Evolutionary conservation across 768 basidiomycete genomes (phyloP), one percentile per base, ranked within the genome.

Genomic region (Aureoboletus auriporus): DNA sequence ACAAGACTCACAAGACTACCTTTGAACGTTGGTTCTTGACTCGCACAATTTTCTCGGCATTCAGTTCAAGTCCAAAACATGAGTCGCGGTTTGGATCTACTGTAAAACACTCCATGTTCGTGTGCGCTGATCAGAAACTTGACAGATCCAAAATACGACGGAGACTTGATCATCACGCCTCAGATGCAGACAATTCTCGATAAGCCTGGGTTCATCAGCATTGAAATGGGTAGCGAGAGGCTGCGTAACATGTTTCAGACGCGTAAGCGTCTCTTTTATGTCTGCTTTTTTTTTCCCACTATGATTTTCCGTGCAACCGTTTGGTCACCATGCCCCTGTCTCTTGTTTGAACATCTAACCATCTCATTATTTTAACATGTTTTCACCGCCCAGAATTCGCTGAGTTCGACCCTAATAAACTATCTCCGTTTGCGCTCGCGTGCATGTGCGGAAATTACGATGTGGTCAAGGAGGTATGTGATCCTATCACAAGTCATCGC

Each of bases 241-340:
- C 51, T 68, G 40, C 63, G 65, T 34, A 8, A 33, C 4, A 68
- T 66, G 64, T 66, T 68, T 38, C 64, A 62, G 42, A 51, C 12
- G 29, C 60, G 64, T 66, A 39, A 29, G 44, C 11, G 58, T 59
- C 8, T 36, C 23, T n/a, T 20, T 27, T 34, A n/a, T 29, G 14
- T 33, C 33, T 33, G 9, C 28, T 40, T 23, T 27, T 7, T 17
- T 40, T 28, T 47, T n/a, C n/a, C 31, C 43, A 23, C 20, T 23
- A 23, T 4, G 20, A 23, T 23, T 23, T 23, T 23, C 20, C 20
- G 20, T 4, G 20, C 20, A 23, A 2, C 20, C 20, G 20, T 23
- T 23, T 23, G 20, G 20, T 23, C 20, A 23, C 20, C 2, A 2
- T 23, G 20, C 20, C 20, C 20, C 20, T 23, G 20, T 23, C 20